phyloP scores from a whole-genome alignment of 2,329 filamentous ascomycete genomes.

The Plenodomus lindquistii region DNA sequence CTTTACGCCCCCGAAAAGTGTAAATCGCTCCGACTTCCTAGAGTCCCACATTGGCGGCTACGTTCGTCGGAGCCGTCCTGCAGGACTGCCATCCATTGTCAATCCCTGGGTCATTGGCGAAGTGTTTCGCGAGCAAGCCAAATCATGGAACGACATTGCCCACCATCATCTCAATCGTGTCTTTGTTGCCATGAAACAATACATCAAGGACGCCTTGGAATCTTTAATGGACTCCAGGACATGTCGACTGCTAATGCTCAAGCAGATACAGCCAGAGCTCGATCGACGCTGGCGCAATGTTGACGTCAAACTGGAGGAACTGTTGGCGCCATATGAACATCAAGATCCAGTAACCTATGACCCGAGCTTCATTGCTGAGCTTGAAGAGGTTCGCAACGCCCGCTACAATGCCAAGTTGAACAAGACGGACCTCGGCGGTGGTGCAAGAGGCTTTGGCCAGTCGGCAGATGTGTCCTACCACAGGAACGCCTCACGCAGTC shows the following conservation, averaged over 20 bases:
- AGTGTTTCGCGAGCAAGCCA: conserved; percentile 28
- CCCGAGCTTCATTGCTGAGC: conserved; percentile 20
- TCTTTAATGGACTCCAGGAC: conserved; percentile 23
- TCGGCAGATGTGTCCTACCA: not conserved
- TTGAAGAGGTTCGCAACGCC: conserved; percentile 16
- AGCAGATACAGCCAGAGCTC: conserved; percentile 23
- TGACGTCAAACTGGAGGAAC: conserved; percentile 25
- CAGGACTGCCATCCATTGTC: conserved; percentile 24
- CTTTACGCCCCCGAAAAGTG: conserved; percentile 10
- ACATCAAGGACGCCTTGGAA: conserved; percentile 16
- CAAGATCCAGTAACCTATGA: conserved; percentile 29
- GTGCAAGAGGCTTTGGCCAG: not conserved
- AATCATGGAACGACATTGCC: conserved; percentile 24
- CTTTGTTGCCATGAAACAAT: conserved; percentile 20
- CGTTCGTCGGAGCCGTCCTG: conserved; percentile 21
- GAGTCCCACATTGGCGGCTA: conserved; percentile 15
- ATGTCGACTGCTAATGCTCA: conserved; percentile 14
- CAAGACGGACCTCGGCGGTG: not conserved
- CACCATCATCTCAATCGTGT: conserved; percentile 19
- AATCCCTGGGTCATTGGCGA: conserved; percentile 27
- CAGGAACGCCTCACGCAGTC: conserved; percentile 3
- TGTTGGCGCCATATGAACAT: conserved; percentile 22
- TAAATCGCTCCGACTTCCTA: conserved; percentile 19
- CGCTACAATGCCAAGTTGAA: conserved; percentile 5
- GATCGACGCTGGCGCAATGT: conserved; percentile 13